Percentiles rank a stretch among this genome's conserved stretches.
Evolutionary conservation across 225 moss, liverwort and hornwort genomes (phyloP).

Genomic region (Bryoerythrophyllum caledonicum): DNA sequence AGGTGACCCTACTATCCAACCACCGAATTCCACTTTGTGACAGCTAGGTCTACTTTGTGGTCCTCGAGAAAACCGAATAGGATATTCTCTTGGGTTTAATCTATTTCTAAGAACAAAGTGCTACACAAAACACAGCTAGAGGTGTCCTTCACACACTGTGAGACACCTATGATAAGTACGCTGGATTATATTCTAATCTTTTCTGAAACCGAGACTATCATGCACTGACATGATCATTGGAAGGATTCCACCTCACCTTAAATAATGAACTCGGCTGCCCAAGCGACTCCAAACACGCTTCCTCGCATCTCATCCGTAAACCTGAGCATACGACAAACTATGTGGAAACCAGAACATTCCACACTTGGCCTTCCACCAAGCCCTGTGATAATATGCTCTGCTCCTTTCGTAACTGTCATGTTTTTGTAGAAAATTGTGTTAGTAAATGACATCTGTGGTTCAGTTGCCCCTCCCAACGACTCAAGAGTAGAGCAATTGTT

Average conservation of each 20-base stretch:
- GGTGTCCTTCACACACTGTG: neutral
- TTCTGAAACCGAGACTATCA: neutral
- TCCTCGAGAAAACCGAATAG: conserved; percentile 17
- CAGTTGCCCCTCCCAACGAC: neutral
- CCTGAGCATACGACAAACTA: neutral
- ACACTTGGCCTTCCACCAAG: neutral
- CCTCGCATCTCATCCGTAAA: neutral
- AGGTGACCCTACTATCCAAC: neutral
- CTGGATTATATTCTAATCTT: conserved; percentile 7
- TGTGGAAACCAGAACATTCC: neutral
- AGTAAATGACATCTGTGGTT: neutral
- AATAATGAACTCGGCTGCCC: neutral
- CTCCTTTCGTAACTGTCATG: neutral
- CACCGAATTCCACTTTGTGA: no score
- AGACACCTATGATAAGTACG: neutral
- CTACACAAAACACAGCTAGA: neutral
- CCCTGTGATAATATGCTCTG: neutral
- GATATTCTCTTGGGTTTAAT: conserved; percentile 1
- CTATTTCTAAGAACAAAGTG: neutral
- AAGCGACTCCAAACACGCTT: neutral
- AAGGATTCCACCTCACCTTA: neutral
- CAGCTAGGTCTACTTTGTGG: neutral
- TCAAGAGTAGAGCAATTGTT: neutral
- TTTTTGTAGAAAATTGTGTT: neutral
- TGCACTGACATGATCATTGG: neutral